Percentiles rank a stretch among this genome's conserved stretches.
These are phyloP conservation scores for Neoboletus subvelutipes DNA, from an alignment of 768 basidiomycete species.

Conservation along the genomic window DNA sequence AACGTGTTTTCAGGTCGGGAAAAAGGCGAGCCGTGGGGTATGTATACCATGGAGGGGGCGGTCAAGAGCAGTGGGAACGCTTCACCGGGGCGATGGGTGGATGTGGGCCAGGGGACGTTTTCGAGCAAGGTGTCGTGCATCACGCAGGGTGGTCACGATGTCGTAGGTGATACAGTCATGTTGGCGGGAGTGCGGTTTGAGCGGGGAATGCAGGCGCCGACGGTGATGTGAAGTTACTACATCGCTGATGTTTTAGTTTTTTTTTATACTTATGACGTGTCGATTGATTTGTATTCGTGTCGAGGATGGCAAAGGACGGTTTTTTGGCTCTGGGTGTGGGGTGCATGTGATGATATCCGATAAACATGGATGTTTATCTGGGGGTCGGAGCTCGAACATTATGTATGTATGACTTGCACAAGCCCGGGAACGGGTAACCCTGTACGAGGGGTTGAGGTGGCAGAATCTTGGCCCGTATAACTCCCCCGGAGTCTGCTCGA, in stretches of 20 bases:
- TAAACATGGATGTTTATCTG: not conserved
- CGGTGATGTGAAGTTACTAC: conserved; percentile 38
- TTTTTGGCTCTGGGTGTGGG: not conserved
- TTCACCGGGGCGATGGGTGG: conserved; percentile 52
- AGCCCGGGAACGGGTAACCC: not conserved
- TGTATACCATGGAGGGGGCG: too few relatives aligned
- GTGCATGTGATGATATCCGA: too few relatives aligned
- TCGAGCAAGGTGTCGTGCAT: conserved; percentile 54
- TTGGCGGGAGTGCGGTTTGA: conserved; percentile 67
- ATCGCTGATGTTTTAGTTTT: not conserved
- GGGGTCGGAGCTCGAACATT: not conserved
- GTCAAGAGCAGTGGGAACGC: too few relatives aligned
- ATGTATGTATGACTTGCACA: not conserved
- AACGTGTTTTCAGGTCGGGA: too few relatives aligned
- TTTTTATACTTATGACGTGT: not conserved
- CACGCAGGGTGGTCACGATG: conserved; percentile 27
- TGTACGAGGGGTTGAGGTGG: too few relatives aligned
- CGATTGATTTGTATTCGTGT: conserved; percentile 17
- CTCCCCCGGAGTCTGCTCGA: too few relatives aligned
- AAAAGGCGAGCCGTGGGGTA: too few relatives aligned
- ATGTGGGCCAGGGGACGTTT: conserved; percentile 35
- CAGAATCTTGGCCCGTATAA: too few relatives aligned
- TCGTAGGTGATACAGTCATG: conserved; percentile 51
- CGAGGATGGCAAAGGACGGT: not conserved
- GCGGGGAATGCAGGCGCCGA: conserved; percentile 58